Percentiles rank a stretch among this genome's conserved stretches.
Evolutionary conservation across 441 rosid genomes (phyloP).

Genomic region (Breynia disticha): DNA sequence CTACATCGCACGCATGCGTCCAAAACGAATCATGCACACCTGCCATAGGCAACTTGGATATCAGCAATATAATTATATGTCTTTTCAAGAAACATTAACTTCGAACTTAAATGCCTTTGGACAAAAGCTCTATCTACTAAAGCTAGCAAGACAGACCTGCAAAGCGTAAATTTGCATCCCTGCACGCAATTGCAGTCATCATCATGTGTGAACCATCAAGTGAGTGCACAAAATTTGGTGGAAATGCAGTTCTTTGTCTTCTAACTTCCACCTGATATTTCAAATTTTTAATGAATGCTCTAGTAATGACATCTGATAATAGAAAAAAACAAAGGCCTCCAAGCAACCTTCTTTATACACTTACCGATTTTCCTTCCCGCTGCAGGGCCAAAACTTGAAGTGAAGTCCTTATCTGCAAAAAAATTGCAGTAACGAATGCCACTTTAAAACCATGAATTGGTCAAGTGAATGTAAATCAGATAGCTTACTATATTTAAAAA

Average conservation of each 20-base stretch:
- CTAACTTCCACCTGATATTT: slow-evolving; percentile 59
- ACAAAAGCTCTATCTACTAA: background rate
- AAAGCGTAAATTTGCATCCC: slow-evolving; percentile 73
- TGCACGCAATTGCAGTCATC: slow-evolving; percentile 98
- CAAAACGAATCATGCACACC: slow-evolving; percentile 98
- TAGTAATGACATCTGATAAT: slow-evolving; percentile 2
- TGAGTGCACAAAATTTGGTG: slow-evolving; percentile 95
- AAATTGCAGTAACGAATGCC: background rate
- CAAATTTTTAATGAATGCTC: slow-evolving; percentile 1
- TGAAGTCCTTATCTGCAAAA: slow-evolving; percentile 75
- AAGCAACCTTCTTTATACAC: slow-evolving; percentile 16
- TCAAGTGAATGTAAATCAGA: background rate
- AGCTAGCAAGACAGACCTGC: slow-evolving; percentile 48
- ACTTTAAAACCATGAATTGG: background rate
- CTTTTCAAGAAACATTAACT: too few species aligned
- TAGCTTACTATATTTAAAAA: too few species aligned
- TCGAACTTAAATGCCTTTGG: too few species aligned
- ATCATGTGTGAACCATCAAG: slow-evolving; percentile 98
- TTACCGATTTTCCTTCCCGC: slow-evolving; percentile 75
- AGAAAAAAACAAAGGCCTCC: slow-evolving; percentile 7
- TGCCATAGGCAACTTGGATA: slow-evolving; percentile 20
- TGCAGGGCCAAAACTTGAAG: slow-evolving; percentile 88
- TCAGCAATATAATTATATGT: background rate
- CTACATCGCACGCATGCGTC: slow-evolving; percentile 96
- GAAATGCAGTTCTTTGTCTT: slow-evolving; percentile 92